These are phyloP conservation scores for Monsonia emarginata DNA, from an alignment of 441 rosid species.

Conservation along the genomic window DNA sequence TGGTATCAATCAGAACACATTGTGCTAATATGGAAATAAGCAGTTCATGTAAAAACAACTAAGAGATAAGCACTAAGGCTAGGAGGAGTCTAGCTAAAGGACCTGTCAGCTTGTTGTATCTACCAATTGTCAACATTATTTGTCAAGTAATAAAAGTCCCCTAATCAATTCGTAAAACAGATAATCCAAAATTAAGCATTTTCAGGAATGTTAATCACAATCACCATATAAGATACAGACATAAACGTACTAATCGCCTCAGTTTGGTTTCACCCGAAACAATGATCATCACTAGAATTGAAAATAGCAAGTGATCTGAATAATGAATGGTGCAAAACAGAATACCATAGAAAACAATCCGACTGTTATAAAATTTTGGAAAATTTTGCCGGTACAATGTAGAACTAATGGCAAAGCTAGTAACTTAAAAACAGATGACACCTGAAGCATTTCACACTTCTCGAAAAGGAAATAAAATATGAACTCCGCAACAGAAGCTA, in stretches of 20 bases:
- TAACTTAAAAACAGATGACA: background rate
- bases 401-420: constrained; percentile 11
- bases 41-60: too few species aligned
- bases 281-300: background rate
- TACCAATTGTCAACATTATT: background rate
- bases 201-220: background rate
- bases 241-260: too few species aligned
- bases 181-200: background rate
- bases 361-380: too few species aligned
- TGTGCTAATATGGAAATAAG: background rate
- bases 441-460: constrained; percentile 14
- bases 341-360: background rate
- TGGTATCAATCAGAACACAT: background rate
- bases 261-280: background rate
- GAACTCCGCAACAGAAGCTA: constrained; percentile 17
- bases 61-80: too few species aligned
- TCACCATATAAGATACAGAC: too few species aligned
- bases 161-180: background rate
- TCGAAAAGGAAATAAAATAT: constrained; percentile 9
- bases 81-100: too few species aligned
- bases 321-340: too few species aligned
- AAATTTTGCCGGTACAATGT: too few species aligned
- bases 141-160: background rate
- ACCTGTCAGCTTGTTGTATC: background rate
- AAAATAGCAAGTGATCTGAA: background rate